Evolutionary conservation across 23 red algal genomes (phyloP), one percentile per base, ranked within the genome.

Genomic region (Gracilariopsis chorda): DNA sequence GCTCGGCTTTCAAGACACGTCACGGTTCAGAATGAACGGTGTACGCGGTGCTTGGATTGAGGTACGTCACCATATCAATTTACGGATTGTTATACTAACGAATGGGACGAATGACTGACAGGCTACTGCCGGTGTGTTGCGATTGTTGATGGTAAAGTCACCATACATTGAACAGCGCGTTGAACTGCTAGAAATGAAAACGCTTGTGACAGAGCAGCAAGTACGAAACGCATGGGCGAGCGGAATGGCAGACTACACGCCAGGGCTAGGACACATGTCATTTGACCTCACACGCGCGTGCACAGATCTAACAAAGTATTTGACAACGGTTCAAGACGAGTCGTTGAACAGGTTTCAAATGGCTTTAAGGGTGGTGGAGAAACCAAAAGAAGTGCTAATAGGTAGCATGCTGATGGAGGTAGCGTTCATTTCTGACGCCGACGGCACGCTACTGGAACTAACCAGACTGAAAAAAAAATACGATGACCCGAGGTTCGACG

Each of bases 141-240:
- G 51, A 14, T 55, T n/a, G 14, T 14, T 16, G 14, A 55, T 55
- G 14, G 51, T 55, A 46, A 56, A 86, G 81, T 86, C 81, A 20
- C 56, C 81, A 44, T 68, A 86, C 60, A 67, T 86, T 55, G 81
- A 86, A 41, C 55, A 70, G 81, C 56, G 63, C 13, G 69, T 86
- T 48, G 81, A 86, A n/a, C 55, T 86, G 28, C 33, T 86, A 20
- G 81, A 86, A 61, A 43, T 86, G 39, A 71, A 67, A 36, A 51
- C 81, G 24, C 51, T 86, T 37, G 32, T 62, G 41, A 68, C 53
- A 11, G 40, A 51, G 32, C 45, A 70, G 40, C 36, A 49, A 30
- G 30, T 51, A 27, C 41, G 59, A 51, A 63, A 56, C 29, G 56
- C 56, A 49, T 67, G 29, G 30, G 10, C 67, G 4, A 70, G 63